phyloP scores from a whole-genome alignment of 106 monocot genomes.

The Xerophyta viscosa region DNA sequence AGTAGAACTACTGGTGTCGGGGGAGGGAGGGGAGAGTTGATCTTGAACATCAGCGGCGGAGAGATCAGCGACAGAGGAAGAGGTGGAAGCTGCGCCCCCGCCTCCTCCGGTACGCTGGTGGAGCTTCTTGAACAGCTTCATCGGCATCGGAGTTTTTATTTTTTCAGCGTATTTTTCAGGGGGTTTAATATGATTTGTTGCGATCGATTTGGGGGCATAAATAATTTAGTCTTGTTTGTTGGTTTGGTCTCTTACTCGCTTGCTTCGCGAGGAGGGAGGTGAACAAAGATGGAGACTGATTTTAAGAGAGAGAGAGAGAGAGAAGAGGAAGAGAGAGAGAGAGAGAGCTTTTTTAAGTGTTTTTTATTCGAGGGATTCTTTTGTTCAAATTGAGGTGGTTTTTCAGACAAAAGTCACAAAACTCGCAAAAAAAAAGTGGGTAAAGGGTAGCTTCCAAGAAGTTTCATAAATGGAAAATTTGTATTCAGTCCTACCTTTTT shows the following conservation, averaged over 20 bases:
- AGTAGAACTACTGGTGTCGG: too few relatives aligned
- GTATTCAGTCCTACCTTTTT: too few relatives aligned
- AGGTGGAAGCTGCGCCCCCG: conserved; percentile 13
- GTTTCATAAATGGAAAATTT: too few relatives aligned
- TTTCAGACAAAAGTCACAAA: too few relatives aligned
- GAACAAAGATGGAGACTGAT: background rate
- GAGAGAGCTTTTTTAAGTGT: background rate
- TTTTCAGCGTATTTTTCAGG: background rate
- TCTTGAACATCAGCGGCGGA: conserved; percentile 4
- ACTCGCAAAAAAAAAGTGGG: too few relatives aligned
- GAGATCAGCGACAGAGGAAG: background rate
- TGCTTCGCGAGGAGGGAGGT: background rate
- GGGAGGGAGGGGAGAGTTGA: conserved; percentile 4
- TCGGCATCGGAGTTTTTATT: background rate
- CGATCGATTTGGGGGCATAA: background rate
- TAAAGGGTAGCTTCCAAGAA: too few relatives aligned
- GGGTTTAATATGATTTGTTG: background rate
- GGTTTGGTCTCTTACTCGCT: background rate
- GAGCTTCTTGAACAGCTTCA: conserved; percentile 30
- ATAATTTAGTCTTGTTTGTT: background rate
- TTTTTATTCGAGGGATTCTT: too few relatives aligned
- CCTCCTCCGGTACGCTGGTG: conserved; percentile 6
- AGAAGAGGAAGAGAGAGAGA: background rate
- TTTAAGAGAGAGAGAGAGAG: background rate
- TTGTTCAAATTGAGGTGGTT: too few relatives aligned